phyloP scores from a whole-genome alignment of 2,329 filamentous ascomycete genomes.

The Stenocarpella maydis region DNA sequence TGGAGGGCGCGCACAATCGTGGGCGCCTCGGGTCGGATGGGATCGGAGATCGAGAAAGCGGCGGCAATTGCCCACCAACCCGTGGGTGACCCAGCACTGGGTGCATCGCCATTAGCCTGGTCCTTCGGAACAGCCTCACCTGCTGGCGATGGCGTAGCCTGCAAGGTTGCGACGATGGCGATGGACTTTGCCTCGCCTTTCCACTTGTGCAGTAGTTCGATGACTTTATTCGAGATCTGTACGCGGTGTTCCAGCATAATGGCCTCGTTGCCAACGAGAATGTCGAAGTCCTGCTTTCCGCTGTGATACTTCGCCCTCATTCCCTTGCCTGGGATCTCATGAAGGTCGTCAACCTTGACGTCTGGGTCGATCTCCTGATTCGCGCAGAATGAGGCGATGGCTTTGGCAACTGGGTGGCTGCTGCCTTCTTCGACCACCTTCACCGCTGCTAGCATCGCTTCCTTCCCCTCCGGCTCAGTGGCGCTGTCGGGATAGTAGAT shows the following conservation, averaged over 20 bases:
- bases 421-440: conserved; percentile 74
- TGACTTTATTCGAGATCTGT: conserved; percentile 46
- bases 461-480: conserved; percentile 38
- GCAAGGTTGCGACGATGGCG: conserved; percentile 62
- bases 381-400: conserved; percentile 70
- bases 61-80: conserved; percentile 62
- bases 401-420: conserved; percentile 77
- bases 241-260: conserved; percentile 66
- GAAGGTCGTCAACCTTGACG: conserved; percentile 52
- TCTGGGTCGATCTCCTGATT: conserved; percentile 43
- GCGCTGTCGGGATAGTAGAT: conserved; percentile 48
- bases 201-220: conserved; percentile 59
- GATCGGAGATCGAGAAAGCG: conserved; percentile 80
- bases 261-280: conserved; percentile 76
- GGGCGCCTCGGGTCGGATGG: conserved; percentile 77
- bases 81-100: background rate
- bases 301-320: conserved; percentile 64
- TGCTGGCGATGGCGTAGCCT: conserved; percentile 23
- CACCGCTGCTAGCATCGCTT: conserved; percentile 59
- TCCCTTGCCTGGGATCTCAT: conserved; percentile 77
- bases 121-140: background rate
- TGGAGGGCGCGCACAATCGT: conserved; percentile 71
- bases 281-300: conserved; percentile 50
- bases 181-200: conserved; percentile 71
- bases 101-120: background rate